Base-by-base conservation (phyloP, 2,329 filamentous ascomycete genomes). In the Microdochium trichocladiopsis region DNA sequence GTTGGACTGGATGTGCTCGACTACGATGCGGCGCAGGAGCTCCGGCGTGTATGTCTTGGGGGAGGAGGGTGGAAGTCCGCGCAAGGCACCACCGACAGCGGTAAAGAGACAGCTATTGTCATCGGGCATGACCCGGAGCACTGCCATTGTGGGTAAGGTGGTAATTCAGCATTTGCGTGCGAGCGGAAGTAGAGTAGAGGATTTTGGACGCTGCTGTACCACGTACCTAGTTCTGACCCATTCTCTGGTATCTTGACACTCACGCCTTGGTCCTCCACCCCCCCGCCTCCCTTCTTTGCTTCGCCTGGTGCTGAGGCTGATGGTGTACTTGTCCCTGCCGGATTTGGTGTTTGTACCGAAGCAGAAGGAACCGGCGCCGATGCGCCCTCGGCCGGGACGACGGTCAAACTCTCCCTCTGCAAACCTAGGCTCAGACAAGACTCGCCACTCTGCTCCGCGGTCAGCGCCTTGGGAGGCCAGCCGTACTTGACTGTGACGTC, bases 61-160 rank as follows among this genome's bases (percentile, higher is more conserved):
- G 8, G 23, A n/a, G 6, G 71, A 71, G n/a, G 71, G 66, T 49
- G 75, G 68, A 18, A 72, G 67, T 24, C 72, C 79, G 49, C 90
- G 81, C n/a, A 95, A 78, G 2, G 88, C 88, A 51, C 86, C 87
- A 16, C 89, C 88, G 48, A 97, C 84, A 0, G 93, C 92, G 25
- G 91, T 88, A 69, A 96, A 97, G 62, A 97, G 84, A 70, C 93
- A 97, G 53, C 86, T 90, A 69, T 96, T 96, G 69, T 97, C 93
- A 64, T 96, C 93, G 4, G 92, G 90, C 93, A 97, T 96, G 50
- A 97, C 89, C 14, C 93, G 86, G 18, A 96, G 79, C 9, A 95
- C 87, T 83, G 45, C 5, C 18, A 81, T 79, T 48, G 71, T 64
- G 52, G 61, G 54, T 21, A 69, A 68, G 28, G 8, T 8, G 28